Conservation (phyloP, 2,329 filamentous ascomycete genomes). For the Ophiostoma perfectum region DNA sequence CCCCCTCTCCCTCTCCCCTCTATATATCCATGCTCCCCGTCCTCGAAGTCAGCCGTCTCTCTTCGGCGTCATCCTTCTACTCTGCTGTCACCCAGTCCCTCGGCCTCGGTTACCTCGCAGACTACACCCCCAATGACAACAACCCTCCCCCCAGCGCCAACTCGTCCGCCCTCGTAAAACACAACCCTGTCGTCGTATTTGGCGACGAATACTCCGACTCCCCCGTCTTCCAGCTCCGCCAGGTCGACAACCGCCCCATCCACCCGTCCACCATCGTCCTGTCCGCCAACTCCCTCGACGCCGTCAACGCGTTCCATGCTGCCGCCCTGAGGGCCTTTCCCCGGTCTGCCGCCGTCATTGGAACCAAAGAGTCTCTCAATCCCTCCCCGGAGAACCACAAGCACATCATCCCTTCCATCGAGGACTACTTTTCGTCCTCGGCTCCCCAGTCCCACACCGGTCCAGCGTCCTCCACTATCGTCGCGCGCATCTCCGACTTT, state of each 20-base stretch:
- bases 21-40: constrained; percentile 41
- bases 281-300: constrained; percentile 58
- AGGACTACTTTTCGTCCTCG: constrained; percentile 7
- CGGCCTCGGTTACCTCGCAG: constrained; percentile 62
- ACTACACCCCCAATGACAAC: constrained; percentile 24
- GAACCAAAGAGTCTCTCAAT: constrained; percentile 20
- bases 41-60: constrained; percentile 67
- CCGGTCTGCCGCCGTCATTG: constrained; percentile 40
- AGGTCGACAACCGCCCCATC: constrained; percentile 38
- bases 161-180: constrained; percentile 22
- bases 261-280: constrained; percentile 55
- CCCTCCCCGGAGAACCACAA: constrained; percentile 5
- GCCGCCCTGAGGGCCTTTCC: constrained; percentile 59
- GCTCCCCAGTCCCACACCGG: not conserved
- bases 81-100: constrained; percentile 71
- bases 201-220: constrained; percentile 35
- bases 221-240: constrained; percentile 44
- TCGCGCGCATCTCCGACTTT: constrained; percentile 63
- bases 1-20: not conserved
- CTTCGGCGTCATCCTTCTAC: constrained; percentile 78
- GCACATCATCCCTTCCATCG: not conserved
- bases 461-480: constrained; percentile 27
- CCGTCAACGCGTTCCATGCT: constrained; percentile 67
- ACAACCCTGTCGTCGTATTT: constrained; percentile 39
- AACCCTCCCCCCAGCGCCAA: not conserved